Conservation (phyloP, 1,284 basidiomycete species). For the Cutaneotrichosporon dermatis region DNA sequence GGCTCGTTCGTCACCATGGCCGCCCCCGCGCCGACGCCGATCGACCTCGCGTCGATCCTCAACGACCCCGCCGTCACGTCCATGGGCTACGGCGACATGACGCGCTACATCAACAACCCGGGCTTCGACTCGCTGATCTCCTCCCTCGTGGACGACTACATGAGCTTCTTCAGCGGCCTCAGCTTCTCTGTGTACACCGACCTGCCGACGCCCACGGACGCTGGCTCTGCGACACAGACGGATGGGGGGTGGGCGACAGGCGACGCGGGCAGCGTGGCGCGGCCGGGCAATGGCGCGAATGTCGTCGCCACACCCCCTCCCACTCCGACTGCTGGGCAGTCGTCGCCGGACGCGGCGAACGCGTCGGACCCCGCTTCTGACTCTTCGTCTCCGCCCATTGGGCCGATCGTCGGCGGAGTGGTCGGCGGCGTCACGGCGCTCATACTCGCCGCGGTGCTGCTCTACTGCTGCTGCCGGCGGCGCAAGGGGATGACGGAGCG, state of each 20-base stretch:
- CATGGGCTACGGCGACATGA: neutral
- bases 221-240: too few species aligned
- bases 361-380: too few species aligned
- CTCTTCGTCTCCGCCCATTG: slow-evolving; percentile 20
- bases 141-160: neutral
- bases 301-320: too few species aligned
- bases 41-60: neutral
- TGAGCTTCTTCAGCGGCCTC: neutral
- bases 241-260: neutral
- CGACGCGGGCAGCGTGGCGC: too few species aligned
- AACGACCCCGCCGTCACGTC: neutral
- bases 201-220: neutral
- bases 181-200: neutral
- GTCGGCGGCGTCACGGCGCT: slow-evolving; percentile 43
- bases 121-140: neutral
- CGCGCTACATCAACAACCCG: neutral
- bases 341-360: too few species aligned
- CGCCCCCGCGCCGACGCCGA: neutral
- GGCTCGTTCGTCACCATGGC: neutral
- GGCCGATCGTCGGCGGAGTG: slow-evolving; percentile 49
- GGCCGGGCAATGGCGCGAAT: too few species aligned
- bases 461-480: slow-evolving; percentile 38
- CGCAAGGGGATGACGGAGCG: slow-evolving; percentile 14
- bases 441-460: slow-evolving; percentile 27
- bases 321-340: too few species aligned